Evolutionary conservation across 2,329 filamentous ascomycete species (phyloP), one percentile per base, ranked within the genome.

Genomic region (Microcyclospora pomicola): DNA sequence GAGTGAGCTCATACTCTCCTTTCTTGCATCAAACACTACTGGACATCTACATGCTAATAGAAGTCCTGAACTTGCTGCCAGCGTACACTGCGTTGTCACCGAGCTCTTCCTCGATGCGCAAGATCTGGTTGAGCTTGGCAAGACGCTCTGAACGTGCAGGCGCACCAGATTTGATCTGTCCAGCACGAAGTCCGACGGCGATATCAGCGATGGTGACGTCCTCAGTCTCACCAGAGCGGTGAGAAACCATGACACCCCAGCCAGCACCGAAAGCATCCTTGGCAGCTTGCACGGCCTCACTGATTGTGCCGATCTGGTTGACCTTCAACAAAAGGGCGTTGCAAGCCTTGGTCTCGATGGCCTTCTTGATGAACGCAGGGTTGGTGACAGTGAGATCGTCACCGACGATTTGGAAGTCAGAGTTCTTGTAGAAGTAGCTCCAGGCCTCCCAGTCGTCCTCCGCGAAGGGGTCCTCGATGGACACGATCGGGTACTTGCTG

Each of bases 401-500:
- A 72, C 80, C 91, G 52, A 98, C 91, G 62, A 98, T 86, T 76
- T 98, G 91, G 74, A 92, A 87, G 68, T 95, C 80, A 61, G 85
- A 86, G 57, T 84, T 91, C 82, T 95, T 95, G 82, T 82, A 94
- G 81, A 96, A 98, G 80, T 96, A 94, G 78, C 84, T 93, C 91
- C 91, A 98, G 46, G 91, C 91, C 77, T 96, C 88, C 91, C 91
- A 98, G 75, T 98, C 91, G 60, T 96, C 91, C 77, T 98, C 91
- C 49, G 85, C 88, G 69, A 98, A 98, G 62, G 91, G 91, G 65
- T 98, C 91, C 73, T 98, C 91, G 56, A 98, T 96, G 67, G 77
- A 84, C 69, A 96, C 85, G 60, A 98, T 98, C 59, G 91, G 88
- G 73, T 98, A 98, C 73, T 94, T 95, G 75, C 79, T 75, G 62